Base-by-base conservation (phyloP, 2,329 filamentous ascomycete species). In the Pseudopithomyces chartarum region DNA sequence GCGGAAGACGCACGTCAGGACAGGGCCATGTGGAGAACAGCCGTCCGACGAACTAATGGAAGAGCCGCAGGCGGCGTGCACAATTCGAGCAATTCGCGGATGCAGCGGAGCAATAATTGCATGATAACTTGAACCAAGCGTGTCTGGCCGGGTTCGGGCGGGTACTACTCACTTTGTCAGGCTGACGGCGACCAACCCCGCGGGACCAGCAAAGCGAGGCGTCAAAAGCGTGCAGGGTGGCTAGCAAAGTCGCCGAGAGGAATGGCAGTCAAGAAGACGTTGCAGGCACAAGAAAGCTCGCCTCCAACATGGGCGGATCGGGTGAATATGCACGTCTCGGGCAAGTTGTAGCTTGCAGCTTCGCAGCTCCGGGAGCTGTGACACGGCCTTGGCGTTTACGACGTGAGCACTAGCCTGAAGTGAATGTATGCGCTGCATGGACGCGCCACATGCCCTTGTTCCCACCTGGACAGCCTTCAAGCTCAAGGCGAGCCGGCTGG, bases 1-100 rank as follows among this genome's bases (percentile, higher is more conserved):
- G 54, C 64, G 67, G 64, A 70, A 55, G 63, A 63, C 59, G 53
- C 52, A 59, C 61, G 61, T 59, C 63, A 62, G 51, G 53, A 39
- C 43, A 40, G 23, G 56, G 13, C 29, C 17, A 49, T 40, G 45
- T 38, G 53, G 51, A 55, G 52, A 20, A 17, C 22, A 40, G 29
- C 32, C 20, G 15, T 20, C 6, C 13, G 33, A 43, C 56, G 36
- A 51, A 40, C 51, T 52, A 53, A 45, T 47, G 49, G 47, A 36
- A 47, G 55, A 47, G 29, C 34, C 36, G 48, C 43, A 22, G 34
- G 29, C 12, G 26, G 26, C 23, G 22, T 51, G 48, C 23, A 40
- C 52, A 44, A 57, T 61, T 40, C 52, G 48, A 51, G 47, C 26
- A 50, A 20, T 45, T 40, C 23, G 59, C 63, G 65, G 62, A 64